Evolutionary conservation across 768 basidiomycete species (phyloP).

Genomic region (Phlegmacium glaucopus): DNA sequence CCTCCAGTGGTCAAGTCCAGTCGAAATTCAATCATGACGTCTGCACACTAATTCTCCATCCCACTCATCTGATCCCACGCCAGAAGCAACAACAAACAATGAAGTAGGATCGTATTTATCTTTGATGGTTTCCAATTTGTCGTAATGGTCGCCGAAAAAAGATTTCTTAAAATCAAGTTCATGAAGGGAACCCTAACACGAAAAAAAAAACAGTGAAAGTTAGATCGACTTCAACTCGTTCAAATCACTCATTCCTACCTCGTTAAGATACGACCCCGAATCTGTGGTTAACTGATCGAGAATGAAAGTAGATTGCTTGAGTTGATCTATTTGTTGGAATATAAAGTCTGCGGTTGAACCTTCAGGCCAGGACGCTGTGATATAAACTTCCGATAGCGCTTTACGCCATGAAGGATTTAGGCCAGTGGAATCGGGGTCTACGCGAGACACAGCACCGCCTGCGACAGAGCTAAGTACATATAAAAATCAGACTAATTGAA

Average conservation of each 20-base stretch:
- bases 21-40: no score
- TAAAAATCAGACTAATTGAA: not conserved
- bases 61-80: slow-evolving; percentile 52
- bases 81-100: slow-evolving; percentile 43
- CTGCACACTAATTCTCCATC: slow-evolving; percentile 29
- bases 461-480: slow-evolving; percentile 30
- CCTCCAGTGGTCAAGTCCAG: no score
- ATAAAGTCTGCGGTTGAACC: slow-evolving; percentile 20
- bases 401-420: slow-evolving; percentile 50
- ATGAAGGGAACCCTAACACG: slow-evolving; percentile 41
- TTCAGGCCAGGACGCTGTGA: slow-evolving; percentile 23
- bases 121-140: slow-evolving; percentile 39
- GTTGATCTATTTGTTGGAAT: slow-evolving; percentile 9
- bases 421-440: slow-evolving; percentile 35
- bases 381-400: slow-evolving; percentile 30
- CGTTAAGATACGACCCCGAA: slow-evolving; percentile 46
- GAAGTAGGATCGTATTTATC: slow-evolving; percentile 38
- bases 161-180: slow-evolving; percentile 38
- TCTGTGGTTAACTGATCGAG: slow-evolving; percentile 28
- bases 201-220: not conserved
- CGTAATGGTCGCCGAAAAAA: slow-evolving; percentile 46
- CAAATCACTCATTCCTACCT: slow-evolving; percentile 33
- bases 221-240: not conserved
- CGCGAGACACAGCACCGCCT: slow-evolving; percentile 40
- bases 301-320: slow-evolving; percentile 17